These are phyloP conservation scores for Pseudocercospora fuligena DNA, from an alignment of 2,329 filamentous ascomycete species.

Conservation along the genomic window DNA sequence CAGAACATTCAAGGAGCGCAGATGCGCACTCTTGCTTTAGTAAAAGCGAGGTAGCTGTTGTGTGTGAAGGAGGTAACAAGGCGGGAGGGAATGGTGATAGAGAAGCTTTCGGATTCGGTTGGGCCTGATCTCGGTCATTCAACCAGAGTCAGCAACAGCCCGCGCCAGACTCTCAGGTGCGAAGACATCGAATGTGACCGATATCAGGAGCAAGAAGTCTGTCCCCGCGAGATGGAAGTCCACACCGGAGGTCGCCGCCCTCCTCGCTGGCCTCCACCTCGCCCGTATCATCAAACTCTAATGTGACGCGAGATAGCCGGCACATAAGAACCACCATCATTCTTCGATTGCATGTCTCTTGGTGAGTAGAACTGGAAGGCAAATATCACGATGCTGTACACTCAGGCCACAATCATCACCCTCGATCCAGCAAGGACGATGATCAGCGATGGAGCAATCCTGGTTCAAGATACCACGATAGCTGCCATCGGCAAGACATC, in stretches of 20 bases:
- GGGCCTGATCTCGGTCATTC: no score
- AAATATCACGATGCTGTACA: slow-evolving; percentile 48
- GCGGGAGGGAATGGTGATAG: no score
- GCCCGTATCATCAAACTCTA: neutral
- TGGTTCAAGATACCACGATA: slow-evolving; percentile 49
- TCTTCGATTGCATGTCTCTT: neutral
- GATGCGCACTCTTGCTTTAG: no score
- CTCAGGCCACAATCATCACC: slow-evolving; percentile 58
- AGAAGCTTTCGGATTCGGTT: no score
- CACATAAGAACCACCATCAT: neutral
- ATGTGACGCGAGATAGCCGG: neutral
- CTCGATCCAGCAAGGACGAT: slow-evolving; percentile 53
- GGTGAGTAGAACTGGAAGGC: neutral
- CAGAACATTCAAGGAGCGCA: no score
- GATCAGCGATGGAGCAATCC: slow-evolving; percentile 54
- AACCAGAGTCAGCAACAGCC: no score
- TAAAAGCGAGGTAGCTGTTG: no score
- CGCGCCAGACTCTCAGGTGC: no score
- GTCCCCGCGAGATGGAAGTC: no score
- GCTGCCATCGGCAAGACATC: slow-evolving; percentile 50
- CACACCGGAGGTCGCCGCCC: neutral
- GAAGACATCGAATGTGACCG: no score
- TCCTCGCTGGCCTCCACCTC: neutral
- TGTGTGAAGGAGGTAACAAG: no score
- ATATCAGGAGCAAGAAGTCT: no score